Evolutionary conservation across 805 yeast genomes (phyloP), one percentile per base, ranked within the genome.

Genomic region (Metschnikowia matae): DNA sequence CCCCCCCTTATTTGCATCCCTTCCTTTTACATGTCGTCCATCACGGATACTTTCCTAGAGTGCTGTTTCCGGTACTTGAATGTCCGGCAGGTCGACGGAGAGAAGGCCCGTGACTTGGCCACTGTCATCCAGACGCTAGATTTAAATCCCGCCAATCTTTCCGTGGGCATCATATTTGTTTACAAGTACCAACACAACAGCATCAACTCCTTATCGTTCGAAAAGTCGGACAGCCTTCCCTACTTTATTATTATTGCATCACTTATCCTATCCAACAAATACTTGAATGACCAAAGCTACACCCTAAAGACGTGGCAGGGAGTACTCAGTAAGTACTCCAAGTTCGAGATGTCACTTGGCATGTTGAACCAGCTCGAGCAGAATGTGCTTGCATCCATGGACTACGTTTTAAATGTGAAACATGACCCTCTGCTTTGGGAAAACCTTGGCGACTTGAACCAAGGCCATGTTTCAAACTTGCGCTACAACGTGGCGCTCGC

Each of bases 241-340:
- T 56, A 48, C 49, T 56, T 56, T 49, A 38, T 50, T 39, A 50
- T 56, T 14, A 44, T 58, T n/a, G 51, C 60, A 10, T 43, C 61
- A 23, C 58, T 58, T 17, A 48, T 56, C 2, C 47, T 58, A 5
- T 53, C 61, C 39, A 58, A 78, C 60, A 78, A 78, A 60, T 63
- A 74, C 20, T 68, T 63, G 51, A 79, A 78, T 58, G 83, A 78
- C 55, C 79, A 74, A 46, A 71, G 76, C 39, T 78, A 76, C 53
- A 76, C 81, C 2, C 64, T 75, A 56, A 77, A 77, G 54, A 78
- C 82, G 21, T 75, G 83, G 83, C 63, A 75, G 10, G 62, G 57
- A 51, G 50, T 58, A 10, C 48, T 58, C 11, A 26, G 38, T 48
- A 54, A 53, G 36, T 50, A 48, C 37, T 46, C 50, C 40, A 34